These are phyloP conservation scores for Scutellaria galericulata DNA, from an alignment of 257 asterid species.

Conservation along the genomic window DNA sequence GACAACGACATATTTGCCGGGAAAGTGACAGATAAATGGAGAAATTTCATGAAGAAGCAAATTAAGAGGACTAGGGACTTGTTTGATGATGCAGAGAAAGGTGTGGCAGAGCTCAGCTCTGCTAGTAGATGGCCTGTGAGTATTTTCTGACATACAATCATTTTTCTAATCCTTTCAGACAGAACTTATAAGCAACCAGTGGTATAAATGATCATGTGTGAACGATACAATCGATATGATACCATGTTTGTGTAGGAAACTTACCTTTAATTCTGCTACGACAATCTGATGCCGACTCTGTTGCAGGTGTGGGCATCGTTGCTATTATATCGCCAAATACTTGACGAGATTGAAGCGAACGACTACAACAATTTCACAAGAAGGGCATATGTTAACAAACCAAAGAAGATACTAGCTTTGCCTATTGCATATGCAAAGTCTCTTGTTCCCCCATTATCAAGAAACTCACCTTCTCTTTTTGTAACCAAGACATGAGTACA, in stretches of 20 bases:
- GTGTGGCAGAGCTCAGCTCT: slow-evolving; percentile 74
- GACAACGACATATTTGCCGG: slow-evolving; percentile 77
- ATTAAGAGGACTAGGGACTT: slow-evolving; percentile 75
- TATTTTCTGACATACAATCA: not conserved
- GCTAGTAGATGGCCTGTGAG: slow-evolving; percentile 97
- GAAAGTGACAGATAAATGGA: slow-evolving; percentile 85
- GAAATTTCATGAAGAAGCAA: slow-evolving; percentile 87
- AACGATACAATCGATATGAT: not conserved
- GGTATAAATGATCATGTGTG: not conserved
- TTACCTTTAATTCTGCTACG: not conserved
- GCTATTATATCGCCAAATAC: slow-evolving; percentile 67
- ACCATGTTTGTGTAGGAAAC: not conserved
- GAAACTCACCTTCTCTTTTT: slow-evolving; percentile 38
- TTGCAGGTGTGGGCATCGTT: slow-evolving; percentile 82
- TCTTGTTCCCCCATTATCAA: slow-evolving; percentile 63
- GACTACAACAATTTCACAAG: slow-evolving; percentile 86
- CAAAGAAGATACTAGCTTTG: slow-evolving; percentile 72
- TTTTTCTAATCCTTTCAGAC: not conserved
- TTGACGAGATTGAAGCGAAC: slow-evolving; percentile 83
- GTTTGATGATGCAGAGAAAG: slow-evolving; percentile 81
- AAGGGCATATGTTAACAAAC: slow-evolving; percentile 79
- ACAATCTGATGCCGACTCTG: not conserved
- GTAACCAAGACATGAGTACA: slow-evolving; percentile 48
- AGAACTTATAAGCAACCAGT: not conserved
- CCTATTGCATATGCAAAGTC: slow-evolving; percentile 82